Evolutionary conservation across 305 asterid species (phyloP).

Genomic region (Ajuga reptans): DNA sequence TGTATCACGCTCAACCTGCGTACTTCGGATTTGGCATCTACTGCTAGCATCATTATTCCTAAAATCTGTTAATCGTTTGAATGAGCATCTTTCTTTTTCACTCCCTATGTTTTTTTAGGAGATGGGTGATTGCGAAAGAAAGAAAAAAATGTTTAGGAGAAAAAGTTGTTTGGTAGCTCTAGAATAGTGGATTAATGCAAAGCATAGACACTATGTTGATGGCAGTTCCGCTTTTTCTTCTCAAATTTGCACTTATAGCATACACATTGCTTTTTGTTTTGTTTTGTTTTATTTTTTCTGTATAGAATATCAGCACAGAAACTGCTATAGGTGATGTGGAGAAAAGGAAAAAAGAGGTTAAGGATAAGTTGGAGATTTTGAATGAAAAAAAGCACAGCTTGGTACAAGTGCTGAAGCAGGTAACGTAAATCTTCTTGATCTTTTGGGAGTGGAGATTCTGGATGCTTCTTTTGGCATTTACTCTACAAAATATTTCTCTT

Average conservation of each 20-base stretch:
- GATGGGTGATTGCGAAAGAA: neutral
- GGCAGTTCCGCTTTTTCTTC: neutral
- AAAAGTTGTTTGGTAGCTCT: neutral
- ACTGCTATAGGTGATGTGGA: constrained; percentile 37
- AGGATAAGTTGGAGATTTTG: constrained; percentile 59
- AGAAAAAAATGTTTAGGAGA: neutral
- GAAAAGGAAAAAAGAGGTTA: constrained; percentile 57
- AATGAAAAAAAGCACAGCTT: constrained; percentile 68
- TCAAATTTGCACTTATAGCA: neutral
- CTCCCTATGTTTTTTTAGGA: neutral
- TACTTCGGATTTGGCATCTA: neutral
- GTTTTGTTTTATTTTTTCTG: constrained; percentile 15
- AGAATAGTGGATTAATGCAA: neutral
- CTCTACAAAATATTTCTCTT: neutral
- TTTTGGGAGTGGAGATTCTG: neutral
- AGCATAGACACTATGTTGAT: neutral
- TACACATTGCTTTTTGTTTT: neutral
- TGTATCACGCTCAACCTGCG: neutral
- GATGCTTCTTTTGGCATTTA: neutral
- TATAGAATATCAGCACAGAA: constrained; percentile 43
- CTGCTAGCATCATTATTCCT: neutral
- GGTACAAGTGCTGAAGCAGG: constrained; percentile 88
- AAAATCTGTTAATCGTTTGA: neutral
- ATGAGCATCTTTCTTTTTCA: neutral
- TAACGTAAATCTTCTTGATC: constrained; percentile 13